Percentiles rank a stretch among this genome's conserved stretches.
Conservation (phyloP, 2,329 filamentous ascomycete species). For the Huntiella moniliformis region DNA sequence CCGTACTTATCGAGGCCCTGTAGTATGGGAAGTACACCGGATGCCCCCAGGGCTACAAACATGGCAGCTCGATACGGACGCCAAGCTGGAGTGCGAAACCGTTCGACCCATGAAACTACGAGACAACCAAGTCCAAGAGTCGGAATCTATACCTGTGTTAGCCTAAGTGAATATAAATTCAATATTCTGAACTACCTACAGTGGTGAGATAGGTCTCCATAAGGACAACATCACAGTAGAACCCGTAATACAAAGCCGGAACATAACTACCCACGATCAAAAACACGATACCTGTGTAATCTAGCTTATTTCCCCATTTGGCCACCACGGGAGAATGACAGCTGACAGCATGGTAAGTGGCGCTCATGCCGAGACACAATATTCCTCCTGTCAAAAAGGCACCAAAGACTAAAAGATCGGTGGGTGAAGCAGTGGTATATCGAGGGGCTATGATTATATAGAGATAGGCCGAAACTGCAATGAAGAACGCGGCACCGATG, state of each 20-base stretch:
- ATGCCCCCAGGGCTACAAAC: slow-evolving; percentile 76
- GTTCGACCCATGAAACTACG: slow-evolving; percentile 57
- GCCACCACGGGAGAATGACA: slow-evolving; percentile 70
- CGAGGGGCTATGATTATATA: slow-evolving; percentile 41
- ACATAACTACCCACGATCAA: slow-evolving; percentile 86
- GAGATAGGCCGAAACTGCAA: slow-evolving; percentile 31
- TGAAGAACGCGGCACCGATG: slow-evolving; percentile 43
- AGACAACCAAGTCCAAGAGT: slow-evolving; percentile 60
- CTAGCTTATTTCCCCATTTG: slow-evolving; percentile 75
- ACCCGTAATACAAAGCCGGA: slow-evolving; percentile 73
- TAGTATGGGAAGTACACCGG: slow-evolving; percentile 63
- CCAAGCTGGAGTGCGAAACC: slow-evolving; percentile 68
- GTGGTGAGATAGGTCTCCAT: slow-evolving; percentile 56
- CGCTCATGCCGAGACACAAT: slow-evolving; percentile 60
- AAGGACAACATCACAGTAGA: slow-evolving; percentile 48
- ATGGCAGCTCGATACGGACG: slow-evolving; percentile 71
- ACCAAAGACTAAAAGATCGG: slow-evolving; percentile 53
- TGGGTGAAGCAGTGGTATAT: slow-evolving; percentile 39
- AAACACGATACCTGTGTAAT: slow-evolving; percentile 84
- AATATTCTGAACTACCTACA: slow-evolving; percentile 27
- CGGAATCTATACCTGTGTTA: slow-evolving; percentile 40
- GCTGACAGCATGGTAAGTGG: slow-evolving; percentile 64
- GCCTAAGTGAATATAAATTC: neutral
- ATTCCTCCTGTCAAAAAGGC: slow-evolving; percentile 66
- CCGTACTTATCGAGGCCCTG: slow-evolving; percentile 58